Evolutionary conservation across 352 stramenopile genomes (phyloP).

Genomic region (Sclerospora graminicola): DNA sequence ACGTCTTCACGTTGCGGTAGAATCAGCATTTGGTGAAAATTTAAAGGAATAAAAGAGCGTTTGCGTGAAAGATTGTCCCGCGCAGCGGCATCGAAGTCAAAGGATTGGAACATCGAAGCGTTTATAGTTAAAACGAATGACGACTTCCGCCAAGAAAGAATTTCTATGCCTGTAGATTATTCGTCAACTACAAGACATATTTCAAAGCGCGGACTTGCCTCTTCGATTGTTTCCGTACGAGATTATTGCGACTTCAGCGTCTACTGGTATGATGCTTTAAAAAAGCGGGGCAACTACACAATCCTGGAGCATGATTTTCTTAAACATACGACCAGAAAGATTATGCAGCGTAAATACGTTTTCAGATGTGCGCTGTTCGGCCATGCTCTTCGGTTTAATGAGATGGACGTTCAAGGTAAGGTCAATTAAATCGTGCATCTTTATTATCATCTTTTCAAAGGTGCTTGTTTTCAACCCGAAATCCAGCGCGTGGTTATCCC

Average conservation of each 20-base stretch:
- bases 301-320: conserved; percentile 88
- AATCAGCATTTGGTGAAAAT: conserved; percentile 76
- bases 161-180: conserved; percentile 96
- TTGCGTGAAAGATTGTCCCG: conserved; percentile 48
- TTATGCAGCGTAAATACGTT: conserved; percentile 76
- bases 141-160: conserved; percentile 97
- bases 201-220: conserved; percentile 89
- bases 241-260: conserved; percentile 92
- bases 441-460: too few species aligned
- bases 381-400: too few species aligned
- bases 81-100: conserved; percentile 14
- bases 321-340: conserved; percentile 84
- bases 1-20: conserved; percentile 50
- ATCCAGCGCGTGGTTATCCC: too few species aligned
- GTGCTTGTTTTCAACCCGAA: too few species aligned
- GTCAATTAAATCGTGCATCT: too few species aligned
- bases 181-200: conserved; percentile 92
- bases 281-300: conserved; percentile 72
- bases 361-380: too few species aligned
- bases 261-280: conserved; percentile 95
- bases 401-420: too few species aligned
- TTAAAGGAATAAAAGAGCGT: conserved; percentile 71
- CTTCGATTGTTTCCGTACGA: conserved; percentile 93
- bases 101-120: conserved; percentile 63
- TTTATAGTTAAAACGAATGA: conserved; percentile 99